Evolutionary conservation across 176 grass and related monocot species (phyloP), one percentile per base, ranked within the genome.

Genomic region (Musa schizocarpa): DNA sequence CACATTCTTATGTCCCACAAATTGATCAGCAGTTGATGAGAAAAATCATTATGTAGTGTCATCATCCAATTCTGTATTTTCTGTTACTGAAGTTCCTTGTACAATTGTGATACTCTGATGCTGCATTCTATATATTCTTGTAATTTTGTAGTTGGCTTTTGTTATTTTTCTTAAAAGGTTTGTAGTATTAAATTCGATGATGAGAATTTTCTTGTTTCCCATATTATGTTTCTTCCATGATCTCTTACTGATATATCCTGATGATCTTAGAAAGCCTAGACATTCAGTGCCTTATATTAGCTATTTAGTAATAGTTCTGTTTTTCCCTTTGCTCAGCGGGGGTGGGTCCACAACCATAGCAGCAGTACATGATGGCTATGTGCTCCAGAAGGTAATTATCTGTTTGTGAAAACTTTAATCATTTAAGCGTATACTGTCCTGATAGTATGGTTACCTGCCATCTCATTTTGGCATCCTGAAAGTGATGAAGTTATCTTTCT

Each of bases 281-380:
- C 50, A 20, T 70, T n/a, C 0, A 50, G 9, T 49, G 16, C 66
- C 64, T 23, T 70, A 2, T n/a, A 11, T 71, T 7, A 17, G 17
- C 52, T 74, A 1, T 10, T 65, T 83, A 77, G 76, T 65, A 53
- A 56, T 76, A 13, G 55, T 72, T 11, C 65, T 54, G 8, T 69
- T 50, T 3, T 70, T 16, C 11, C 11, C 77, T 86, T 89, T 64
- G n/a, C 87, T 74, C 83, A 98, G 95, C 77, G 95, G 95, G n/a
- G 95, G 95, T 50, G 88, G 90, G 22, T 93, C 95, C 77, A 93
- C 88, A 82, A 88, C 90, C 27, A 84, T 98, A 80, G 83, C 95
- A 78, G 95, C 95, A 24, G 95, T 98, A 17, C 95, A 98, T 50
- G 95, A 98, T 54, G 95, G 95, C 69, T 98, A 89, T 80, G 95